Conservation (phyloP, 768 basidiomycete species). For the Galerina sulciceps region DNA sequence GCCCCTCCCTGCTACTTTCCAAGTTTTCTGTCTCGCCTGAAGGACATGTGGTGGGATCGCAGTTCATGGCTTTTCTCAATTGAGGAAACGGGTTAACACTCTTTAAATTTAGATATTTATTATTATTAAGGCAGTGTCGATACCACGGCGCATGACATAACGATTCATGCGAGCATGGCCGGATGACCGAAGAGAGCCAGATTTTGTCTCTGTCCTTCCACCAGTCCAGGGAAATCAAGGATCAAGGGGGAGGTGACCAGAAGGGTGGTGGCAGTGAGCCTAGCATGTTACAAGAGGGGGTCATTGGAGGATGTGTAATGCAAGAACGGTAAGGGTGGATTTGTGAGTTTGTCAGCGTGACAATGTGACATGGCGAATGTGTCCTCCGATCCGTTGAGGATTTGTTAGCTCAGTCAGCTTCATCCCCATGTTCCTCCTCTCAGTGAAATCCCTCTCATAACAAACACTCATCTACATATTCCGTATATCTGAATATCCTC, state of each 20-base stretch:
- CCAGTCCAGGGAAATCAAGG: background rate
- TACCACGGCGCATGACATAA: slow-evolving; percentile 8
- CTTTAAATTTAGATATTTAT: too few species aligned
- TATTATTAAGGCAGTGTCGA: background rate
- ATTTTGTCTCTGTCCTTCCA: background rate
- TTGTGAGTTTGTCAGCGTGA: slow-evolving; percentile 19
- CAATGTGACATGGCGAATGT: slow-evolving; percentile 19
- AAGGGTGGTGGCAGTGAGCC: background rate
- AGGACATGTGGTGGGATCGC: too few species aligned
- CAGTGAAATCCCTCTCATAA: slow-evolving; percentile 31
- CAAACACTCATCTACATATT: slow-evolving; percentile 7
- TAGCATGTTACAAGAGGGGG: background rate
- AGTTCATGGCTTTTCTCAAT: too few species aligned
- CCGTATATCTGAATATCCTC: background rate
- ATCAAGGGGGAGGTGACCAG: background rate
- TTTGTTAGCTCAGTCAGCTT: slow-evolving; percentile 35
- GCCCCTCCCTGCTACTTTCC: too few species aligned
- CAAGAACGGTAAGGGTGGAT: too few species aligned
- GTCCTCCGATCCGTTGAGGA: slow-evolving; percentile 17
- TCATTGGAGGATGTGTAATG: slow-evolving; percentile 5
- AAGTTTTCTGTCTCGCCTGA: too few species aligned
- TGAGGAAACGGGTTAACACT: too few species aligned
- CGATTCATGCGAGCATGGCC: background rate
- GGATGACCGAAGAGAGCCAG: slow-evolving; percentile 7
- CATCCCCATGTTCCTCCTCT: slow-evolving; percentile 33